Evolutionary conservation across 1,284 basidiomycete species (phyloP).

Genomic region (Marasmius fiardii): DNA sequence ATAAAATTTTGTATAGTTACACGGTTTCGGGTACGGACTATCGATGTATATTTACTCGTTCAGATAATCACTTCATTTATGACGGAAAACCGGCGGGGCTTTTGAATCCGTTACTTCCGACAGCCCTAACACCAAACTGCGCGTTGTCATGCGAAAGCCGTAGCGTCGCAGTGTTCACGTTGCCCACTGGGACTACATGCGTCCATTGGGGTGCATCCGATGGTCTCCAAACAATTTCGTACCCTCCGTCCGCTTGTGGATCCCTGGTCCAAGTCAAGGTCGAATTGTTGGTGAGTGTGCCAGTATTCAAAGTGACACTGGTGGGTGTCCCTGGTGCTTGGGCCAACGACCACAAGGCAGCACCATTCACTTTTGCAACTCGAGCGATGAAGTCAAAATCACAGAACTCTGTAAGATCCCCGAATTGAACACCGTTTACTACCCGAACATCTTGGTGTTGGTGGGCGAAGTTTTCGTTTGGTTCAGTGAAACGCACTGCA

Average conservation of each 20-base stretch:
- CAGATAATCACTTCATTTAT: background rate
- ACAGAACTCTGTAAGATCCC: constrained; percentile 48
- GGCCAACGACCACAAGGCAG: constrained; percentile 49
- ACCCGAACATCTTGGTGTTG: constrained; percentile 55
- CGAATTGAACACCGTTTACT: constrained; percentile 47
- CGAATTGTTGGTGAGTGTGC: constrained; percentile 48
- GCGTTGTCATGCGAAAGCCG: constrained; percentile 49
- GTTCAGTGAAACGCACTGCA: constrained; percentile 53
- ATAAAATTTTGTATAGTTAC: too few species aligned
- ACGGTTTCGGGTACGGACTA: too few species aligned
- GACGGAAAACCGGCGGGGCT: constrained; percentile 48
- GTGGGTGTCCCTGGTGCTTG: constrained; percentile 50
- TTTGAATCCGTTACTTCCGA: constrained; percentile 48
- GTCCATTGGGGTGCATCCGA: constrained; percentile 47
- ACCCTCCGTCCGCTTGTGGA: constrained; percentile 32
- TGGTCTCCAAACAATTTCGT: constrained; percentile 50
- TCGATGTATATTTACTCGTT: too few species aligned
- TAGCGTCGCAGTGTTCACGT: constrained; percentile 37
- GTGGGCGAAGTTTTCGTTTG: constrained; percentile 52
- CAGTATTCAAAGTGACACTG: constrained; percentile 41
- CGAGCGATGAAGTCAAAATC: constrained; percentile 48
- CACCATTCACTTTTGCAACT: constrained; percentile 50
- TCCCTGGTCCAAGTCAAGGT: constrained; percentile 45
- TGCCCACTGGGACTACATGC: constrained; percentile 44
- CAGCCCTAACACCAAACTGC: constrained; percentile 46